These are phyloP conservation scores for Kodamaea alishanica DNA, from an alignment of 1,139 yeast species.

Conservation along the genomic window DNA sequence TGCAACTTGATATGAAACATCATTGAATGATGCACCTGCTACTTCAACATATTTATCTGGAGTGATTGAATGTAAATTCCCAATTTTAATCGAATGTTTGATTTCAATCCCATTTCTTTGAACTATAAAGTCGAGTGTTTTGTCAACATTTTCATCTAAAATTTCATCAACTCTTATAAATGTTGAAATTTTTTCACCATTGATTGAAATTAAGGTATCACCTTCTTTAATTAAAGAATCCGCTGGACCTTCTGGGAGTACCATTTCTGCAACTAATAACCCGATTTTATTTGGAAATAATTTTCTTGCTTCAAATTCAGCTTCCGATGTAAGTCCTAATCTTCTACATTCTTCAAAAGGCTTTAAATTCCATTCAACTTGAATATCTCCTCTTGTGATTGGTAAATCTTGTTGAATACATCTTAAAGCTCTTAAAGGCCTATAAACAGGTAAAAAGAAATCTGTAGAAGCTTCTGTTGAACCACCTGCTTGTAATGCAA, in stretches of 20 bases:
- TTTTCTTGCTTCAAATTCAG: constrained; percentile 66
- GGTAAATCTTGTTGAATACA: constrained; percentile 60
- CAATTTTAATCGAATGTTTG: constrained; percentile 51
- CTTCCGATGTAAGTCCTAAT: constrained; percentile 73
- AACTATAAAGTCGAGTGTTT: constrained; percentile 53
- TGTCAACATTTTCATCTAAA: constrained; percentile 67
- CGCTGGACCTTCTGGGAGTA: constrained; percentile 87
- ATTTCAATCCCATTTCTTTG: constrained; percentile 71
- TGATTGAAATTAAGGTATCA: constrained; percentile 73
- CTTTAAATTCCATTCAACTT: constrained; percentile 81
- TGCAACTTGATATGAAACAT: constrained; percentile 84
- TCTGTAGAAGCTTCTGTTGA: constrained; percentile 89
- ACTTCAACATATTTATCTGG: constrained; percentile 80
- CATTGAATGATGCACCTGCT: constrained; percentile 84
- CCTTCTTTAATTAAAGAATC: constrained; percentile 75
- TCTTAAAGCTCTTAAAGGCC: constrained; percentile 76
- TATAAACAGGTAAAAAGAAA: constrained; percentile 80
- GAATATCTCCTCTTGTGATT: constrained; percentile 75
- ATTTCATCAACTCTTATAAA: constrained; percentile 84
- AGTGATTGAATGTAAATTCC: constrained; percentile 76
- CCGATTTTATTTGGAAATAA: constrained; percentile 77
- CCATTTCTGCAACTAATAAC: constrained; percentile 75
- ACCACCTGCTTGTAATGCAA: constrained; percentile 95
- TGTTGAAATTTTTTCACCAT: constrained; percentile 61
- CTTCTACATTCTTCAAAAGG: constrained; percentile 92